A percentile compares a stretch with the other conserved stretches of the same genome.
Conservation (phyloP, 192 early-diverging fungal species). For the Coemansia sp. region DNA sequence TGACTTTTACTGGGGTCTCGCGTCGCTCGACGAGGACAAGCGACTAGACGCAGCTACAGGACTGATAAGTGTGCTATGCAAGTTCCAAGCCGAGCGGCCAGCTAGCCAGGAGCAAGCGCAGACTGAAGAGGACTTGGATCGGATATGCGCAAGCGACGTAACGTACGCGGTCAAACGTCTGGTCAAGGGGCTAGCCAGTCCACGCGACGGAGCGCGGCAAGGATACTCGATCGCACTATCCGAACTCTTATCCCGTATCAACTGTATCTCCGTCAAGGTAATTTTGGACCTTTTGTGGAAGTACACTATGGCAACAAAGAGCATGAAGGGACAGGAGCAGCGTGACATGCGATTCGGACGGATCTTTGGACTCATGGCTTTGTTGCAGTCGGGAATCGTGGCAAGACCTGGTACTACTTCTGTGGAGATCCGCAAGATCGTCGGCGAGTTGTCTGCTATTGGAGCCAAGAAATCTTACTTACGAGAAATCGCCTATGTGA, state of each 20-base stretch:
- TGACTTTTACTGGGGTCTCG: conserved; percentile 77
- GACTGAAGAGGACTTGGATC: conserved; percentile 66
- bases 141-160: conserved; percentile 74
- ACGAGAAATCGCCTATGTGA: conserved; percentile 71
- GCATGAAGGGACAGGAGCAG: conserved; percentile 86
- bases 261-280: conserved; percentile 57
- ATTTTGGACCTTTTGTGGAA: conserved; percentile 72
- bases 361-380: conserved; percentile 84
- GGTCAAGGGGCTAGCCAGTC: conserved; percentile 81
- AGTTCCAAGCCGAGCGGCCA: conserved; percentile 55
- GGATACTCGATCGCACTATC: conserved; percentile 94
- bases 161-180: conserved; percentile 86
- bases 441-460: conserved; percentile 67
- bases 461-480: conserved; percentile 78
- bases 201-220: conserved; percentile 86
- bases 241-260: conserved; percentile 64
- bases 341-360: conserved; percentile 88
- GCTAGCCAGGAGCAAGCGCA: conserved; percentile 37
- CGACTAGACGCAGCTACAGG: conserved; percentile 65
- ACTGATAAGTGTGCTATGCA: conserved; percentile 61
- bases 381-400: conserved; percentile 78
- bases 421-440: conserved; percentile 72
- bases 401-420: conserved; percentile 61
- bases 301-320: conserved; percentile 58
- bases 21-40: conserved; percentile 68